Evolutionary conservation across 75 land plant genomes (phyloP).

Genomic region (Isoetes taiwanensis): DNA sequence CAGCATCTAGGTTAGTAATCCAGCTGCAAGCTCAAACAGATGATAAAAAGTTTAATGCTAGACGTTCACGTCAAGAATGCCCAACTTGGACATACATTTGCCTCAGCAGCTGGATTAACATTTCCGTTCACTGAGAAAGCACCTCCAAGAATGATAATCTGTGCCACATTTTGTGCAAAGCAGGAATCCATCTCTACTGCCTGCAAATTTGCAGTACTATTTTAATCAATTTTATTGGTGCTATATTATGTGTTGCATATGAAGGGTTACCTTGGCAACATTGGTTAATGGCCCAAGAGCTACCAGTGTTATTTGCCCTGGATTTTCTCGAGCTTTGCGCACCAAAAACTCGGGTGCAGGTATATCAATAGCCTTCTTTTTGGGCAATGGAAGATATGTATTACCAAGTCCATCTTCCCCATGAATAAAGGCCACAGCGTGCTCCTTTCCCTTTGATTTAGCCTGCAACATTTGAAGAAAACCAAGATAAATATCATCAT

Average conservation of each 20-base stretch:
- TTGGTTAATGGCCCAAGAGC: slow-evolving; percentile 94
- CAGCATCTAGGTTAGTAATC: neutral
- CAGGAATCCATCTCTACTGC: slow-evolving; percentile 67
- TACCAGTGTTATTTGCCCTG: slow-evolving; percentile 74
- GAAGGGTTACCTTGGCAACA: slow-evolving; percentile 55
- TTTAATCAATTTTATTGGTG: too few relatives aligned
- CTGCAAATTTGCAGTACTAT: slow-evolving; percentile 21
- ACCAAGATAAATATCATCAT: neutral
- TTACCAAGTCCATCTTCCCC: slow-evolving; percentile 94
- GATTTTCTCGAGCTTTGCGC: slow-evolving; percentile 43
- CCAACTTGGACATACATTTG: slow-evolving; percentile 51
- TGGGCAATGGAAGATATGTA: slow-evolving; percentile 56
- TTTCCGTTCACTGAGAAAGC: slow-evolving; percentile 89
- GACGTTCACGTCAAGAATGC: neutral
- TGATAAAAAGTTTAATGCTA: neutral
- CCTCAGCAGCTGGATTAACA: slow-evolving; percentile 95
- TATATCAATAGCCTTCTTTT: slow-evolving; percentile 45
- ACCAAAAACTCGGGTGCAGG: slow-evolving; percentile 64
- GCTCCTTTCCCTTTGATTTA: too few relatives aligned
- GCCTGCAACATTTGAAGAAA: neutral
- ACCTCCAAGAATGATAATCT: slow-evolving; percentile 83
- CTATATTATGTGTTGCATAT: too few relatives aligned
- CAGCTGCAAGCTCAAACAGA: neutral
- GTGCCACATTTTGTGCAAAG: slow-evolving; percentile 59
- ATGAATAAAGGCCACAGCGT: slow-evolving; percentile 86